phyloP scores from a whole-genome alignment of 2,329 filamentous ascomycete genomes.

The Xylaria sp. region DNA sequence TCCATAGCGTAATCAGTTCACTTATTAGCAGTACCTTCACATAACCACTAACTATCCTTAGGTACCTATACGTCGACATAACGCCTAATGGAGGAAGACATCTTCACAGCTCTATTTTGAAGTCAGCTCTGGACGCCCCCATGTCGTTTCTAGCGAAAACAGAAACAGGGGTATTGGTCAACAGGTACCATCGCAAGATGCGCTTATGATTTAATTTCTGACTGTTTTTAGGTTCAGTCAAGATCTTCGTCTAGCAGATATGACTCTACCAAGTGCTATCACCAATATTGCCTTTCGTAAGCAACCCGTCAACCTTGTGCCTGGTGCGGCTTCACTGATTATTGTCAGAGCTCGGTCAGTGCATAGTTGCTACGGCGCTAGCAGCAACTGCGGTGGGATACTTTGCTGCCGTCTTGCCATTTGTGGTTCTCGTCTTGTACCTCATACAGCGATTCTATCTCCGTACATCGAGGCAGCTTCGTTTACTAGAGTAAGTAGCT shows the following conservation, averaged over 20 bases:
- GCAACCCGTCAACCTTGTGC: not conserved
- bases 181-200: not conserved
- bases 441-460: slow-evolving; percentile 15
- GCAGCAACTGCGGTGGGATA: not conserved
- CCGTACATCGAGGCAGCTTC: slow-evolving; percentile 16
- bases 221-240: slow-evolving; percentile 24
- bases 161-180: not conserved
- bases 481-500: slow-evolving; percentile 24
- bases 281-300: slow-evolving; percentile 30
- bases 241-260: slow-evolving; percentile 30
- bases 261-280: slow-evolving; percentile 23
- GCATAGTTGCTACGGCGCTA: slow-evolving; percentile 1
- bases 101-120: slow-evolving; percentile 24
- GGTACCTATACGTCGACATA: slow-evolving; percentile 29
- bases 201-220: slow-evolving; percentile 1
- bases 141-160: not conserved
- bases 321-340: not conserved
- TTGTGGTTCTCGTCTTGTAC: not conserved
- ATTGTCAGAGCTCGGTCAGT: slow-evolving; percentile 22
- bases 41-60: slow-evolving; percentile 11
- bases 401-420: not conserved
- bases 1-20: slow-evolving; percentile 20
- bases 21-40: not conserved
- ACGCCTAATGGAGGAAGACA: slow-evolving; percentile 25
- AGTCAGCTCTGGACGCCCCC: not conserved